Evolutionary conservation across 441 rosid genomes (phyloP).

Genomic region (Jatropha multifida): DNA sequence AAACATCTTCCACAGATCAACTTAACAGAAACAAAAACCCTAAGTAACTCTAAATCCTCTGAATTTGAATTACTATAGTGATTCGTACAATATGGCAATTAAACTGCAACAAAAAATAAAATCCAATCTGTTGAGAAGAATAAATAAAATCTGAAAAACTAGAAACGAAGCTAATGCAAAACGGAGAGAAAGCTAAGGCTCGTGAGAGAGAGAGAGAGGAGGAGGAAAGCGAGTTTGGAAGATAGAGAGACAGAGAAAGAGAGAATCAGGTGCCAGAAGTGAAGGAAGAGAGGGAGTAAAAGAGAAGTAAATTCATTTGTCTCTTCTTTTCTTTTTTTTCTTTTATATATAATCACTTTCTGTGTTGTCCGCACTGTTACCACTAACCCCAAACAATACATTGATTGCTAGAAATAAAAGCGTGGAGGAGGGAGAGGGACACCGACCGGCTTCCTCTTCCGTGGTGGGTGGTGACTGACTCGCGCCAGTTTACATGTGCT

Average conservation of each 20-base stretch:
- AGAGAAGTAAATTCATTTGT: neutral
- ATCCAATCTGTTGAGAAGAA: neutral
- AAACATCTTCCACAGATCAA: constrained; percentile 43
- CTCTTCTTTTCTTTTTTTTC: neutral
- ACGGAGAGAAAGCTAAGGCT: neutral
- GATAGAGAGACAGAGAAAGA: neutral
- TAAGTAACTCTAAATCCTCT: neutral
- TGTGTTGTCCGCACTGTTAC: too few species aligned
- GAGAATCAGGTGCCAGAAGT: constrained; percentile 39
- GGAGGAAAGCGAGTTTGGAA: neutral
- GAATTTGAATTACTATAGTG: neutral
- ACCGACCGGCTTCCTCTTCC: neutral
- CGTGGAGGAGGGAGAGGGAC: too few species aligned
- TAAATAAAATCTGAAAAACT: neutral
- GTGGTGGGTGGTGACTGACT: neutral
- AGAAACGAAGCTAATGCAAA: neutral
- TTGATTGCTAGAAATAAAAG: too few species aligned
- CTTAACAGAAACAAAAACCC: constrained; percentile 10
- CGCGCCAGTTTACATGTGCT: too few species aligned
- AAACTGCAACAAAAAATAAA: neutral
- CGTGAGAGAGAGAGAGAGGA: neutral
- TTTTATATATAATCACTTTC: neutral
- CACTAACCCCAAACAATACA: too few species aligned
- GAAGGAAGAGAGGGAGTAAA: constrained; percentile 6
- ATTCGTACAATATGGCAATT: neutral